Evolutionary conservation across 148 eudicot species (phyloP), one percentile per base, ranked within the genome.

Genomic region (Rheum nobile): DNA sequence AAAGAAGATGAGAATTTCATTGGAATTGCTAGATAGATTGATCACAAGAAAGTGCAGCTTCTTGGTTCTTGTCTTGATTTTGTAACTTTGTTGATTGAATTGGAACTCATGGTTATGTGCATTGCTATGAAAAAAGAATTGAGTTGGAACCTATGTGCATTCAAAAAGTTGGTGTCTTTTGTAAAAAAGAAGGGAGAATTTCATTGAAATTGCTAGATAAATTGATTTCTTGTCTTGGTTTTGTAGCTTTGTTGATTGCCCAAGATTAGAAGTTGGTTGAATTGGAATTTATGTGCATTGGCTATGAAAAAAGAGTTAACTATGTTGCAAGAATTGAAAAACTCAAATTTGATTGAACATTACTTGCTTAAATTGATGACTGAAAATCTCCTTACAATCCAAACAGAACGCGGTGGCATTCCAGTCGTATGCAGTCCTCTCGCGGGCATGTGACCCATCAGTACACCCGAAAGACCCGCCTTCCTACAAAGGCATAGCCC

Each of bases 331-430:
- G 2, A 43, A 43, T 12, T n/a, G n/a, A n/a, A 43, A 12, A 11
- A 38, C 41, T 38, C 8, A 38, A 38, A 38, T 4, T 38, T 57
- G 65, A 57, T 57, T 67, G 71, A 16, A 31, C 16, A n/a, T n/a
- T 37, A 17, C 12, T 72, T 4, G 17, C 55, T 22, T 21, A 22
- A 14, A 65, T 34, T 65, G 39, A 17, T 65, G 41, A 7, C 16
- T 32, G 41, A 65, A 13, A 28, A 6, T 65, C 21, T 65, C 4
- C 6, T 29, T 73, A 11, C 8, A 26, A 21, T 13, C 0, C 39
- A 54, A 79, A 89, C 92, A 95, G 99, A 95, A 95, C 77, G 99
- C 99, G 0, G 78, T 92, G 84, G 97, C 86, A 72, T 95, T 95
- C 80, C 96, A 91, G 79, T 87, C 89, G 16, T 91, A 91, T 54